Evolutionary conservation across 2,329 filamentous ascomycete genomes (phyloP).

Genomic region (Aspergillus nomiae): DNA sequence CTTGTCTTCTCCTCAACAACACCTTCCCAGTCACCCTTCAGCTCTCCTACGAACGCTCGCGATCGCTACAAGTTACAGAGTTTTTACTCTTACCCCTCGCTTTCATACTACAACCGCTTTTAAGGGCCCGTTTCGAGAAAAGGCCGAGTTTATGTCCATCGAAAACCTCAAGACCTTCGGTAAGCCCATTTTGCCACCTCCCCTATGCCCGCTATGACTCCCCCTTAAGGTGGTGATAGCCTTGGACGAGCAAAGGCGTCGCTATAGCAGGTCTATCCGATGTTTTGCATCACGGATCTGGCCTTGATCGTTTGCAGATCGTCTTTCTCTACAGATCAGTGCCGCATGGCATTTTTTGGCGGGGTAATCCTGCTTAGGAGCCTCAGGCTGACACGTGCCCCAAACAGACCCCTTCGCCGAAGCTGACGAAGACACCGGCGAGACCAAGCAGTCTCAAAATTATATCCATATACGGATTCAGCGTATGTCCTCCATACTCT

Average conservation of each 20-base stretch:
- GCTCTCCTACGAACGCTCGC: conserved; percentile 20
- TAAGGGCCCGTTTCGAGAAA: conserved; percentile 56
- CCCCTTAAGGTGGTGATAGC: not conserved
- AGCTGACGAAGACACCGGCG: conserved; percentile 98
- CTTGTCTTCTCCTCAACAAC: conserved; percentile 31
- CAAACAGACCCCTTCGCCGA: conserved; percentile 98
- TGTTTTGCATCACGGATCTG: not conserved
- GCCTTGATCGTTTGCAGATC: not conserved
- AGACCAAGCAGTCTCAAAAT: conserved; percentile 92
- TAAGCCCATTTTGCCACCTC: conserved; percentile 54
- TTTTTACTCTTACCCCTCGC: conserved; percentile 34
- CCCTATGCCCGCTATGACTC: conserved; percentile 10
- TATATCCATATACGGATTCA: conserved; percentile 99
- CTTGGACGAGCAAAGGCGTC: not conserved
- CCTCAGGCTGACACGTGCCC: conserved; percentile 36
- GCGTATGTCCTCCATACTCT: conserved; percentile 63
- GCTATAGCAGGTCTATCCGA: not conserved
- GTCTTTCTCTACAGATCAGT: not conserved
- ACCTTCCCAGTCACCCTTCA: conserved; percentile 19
- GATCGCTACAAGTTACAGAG: conserved; percentile 31
- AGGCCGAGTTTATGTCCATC: conserved; percentile 96
- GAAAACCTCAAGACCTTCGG: conserved; percentile 97
- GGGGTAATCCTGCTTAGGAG: conserved; percentile 38
- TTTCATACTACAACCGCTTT: conserved; percentile 39
- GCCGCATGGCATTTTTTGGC: conserved; percentile 25